Base-by-base conservation (phyloP, 352 stramenopile genomes). In the Peronospora farinosa region DNA sequence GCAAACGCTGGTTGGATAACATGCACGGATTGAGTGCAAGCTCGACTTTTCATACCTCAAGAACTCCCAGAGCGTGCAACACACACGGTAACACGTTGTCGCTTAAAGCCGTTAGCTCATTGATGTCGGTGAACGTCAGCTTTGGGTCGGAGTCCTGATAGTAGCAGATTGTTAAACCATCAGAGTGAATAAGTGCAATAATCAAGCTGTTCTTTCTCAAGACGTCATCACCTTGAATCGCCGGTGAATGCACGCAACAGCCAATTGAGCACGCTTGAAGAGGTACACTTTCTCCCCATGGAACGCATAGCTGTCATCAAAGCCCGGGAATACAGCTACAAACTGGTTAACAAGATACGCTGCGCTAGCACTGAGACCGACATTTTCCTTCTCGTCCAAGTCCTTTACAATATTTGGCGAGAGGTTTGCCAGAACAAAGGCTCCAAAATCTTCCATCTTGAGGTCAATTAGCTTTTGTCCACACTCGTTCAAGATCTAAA, bases 61-160 rank as follows among this genome's bases (percentile, higher is more conserved):
- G 67, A 27, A 92, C 74, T 7, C 76, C 80, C 23, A 88, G 23
- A 15, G 78, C 80, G 15, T 76, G 68, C 10, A 92, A 53, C 30
- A 92, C 80, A 52, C 80, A 92, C 1, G 80, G 80, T 25, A 92
- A 49, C 58, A 84, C 80, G 25, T 88, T 92, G 57, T 92, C 80
- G 37, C 57, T 84, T 15, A 85, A 61, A 23, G 65, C 76, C 2
- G 78, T 89, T 3, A 89, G 54, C 38, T 83, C 58, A 36, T 69
- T 46, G 13, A 92, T 77, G 45, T 92, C 80, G 0, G 60, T 36
- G 37, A 92, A 89, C 17, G 40, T 47, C 38, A 87, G 65, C 37
- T 67, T 58, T 12, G 67, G 54, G 17, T 84, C 63, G 1, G 69
- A 68, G 15, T 75, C 64, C 73, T 88, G 27, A 25, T 8, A 42